These are phyloP conservation scores for Apiospora kogelbergensis DNA, from an alignment of 2,329 filamentous ascomycete species.

Conservation along the genomic window DNA sequence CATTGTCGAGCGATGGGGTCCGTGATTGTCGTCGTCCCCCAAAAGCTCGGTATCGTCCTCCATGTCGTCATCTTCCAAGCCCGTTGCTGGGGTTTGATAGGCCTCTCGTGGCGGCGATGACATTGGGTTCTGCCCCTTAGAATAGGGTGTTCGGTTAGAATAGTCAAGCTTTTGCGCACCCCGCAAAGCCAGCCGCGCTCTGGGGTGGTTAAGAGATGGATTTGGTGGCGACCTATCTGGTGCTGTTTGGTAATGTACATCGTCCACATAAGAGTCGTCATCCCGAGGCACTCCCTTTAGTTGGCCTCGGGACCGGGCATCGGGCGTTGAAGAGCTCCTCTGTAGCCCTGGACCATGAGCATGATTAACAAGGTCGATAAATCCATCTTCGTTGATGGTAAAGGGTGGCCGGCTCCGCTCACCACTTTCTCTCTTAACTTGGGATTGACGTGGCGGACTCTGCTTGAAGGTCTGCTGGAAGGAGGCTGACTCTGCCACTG, in stretches of 20 bases:
- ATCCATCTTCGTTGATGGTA: conserved; percentile 27
- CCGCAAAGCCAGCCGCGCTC: conserved; percentile 12
- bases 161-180: conserved; percentile 10
- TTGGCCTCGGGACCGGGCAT: conserved; percentile 1
- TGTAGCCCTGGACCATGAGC: conserved; percentile 12
- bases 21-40: conserved; percentile 15
- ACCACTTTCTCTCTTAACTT: conserved; percentile 20
- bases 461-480: conserved; percentile 27
- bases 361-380: conserved; percentile 33
- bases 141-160: conserved; percentile 11
- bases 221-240: conserved; percentile 13
- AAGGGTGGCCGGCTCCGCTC: conserved; percentile 24
- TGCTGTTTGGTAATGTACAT: conserved; percentile 11
- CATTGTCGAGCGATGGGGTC: conserved; percentile 26
- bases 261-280: conserved; percentile 12
- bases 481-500: conserved; percentile 13
- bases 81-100: conserved; percentile 23
- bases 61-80: conserved; percentile 18
- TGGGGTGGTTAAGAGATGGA: conserved; percentile 10
- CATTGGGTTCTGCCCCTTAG: not conserved
- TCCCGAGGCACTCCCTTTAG: conserved; percentile 8
- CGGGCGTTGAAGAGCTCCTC: conserved; percentile 2
- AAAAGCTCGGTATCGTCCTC: not conserved
- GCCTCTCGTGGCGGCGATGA: conserved; percentile 20
- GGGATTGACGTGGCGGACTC: conserved; percentile 25